Base-by-base conservation (phyloP, 306 rosid species). In the Cucurbita moschata region DNA sequence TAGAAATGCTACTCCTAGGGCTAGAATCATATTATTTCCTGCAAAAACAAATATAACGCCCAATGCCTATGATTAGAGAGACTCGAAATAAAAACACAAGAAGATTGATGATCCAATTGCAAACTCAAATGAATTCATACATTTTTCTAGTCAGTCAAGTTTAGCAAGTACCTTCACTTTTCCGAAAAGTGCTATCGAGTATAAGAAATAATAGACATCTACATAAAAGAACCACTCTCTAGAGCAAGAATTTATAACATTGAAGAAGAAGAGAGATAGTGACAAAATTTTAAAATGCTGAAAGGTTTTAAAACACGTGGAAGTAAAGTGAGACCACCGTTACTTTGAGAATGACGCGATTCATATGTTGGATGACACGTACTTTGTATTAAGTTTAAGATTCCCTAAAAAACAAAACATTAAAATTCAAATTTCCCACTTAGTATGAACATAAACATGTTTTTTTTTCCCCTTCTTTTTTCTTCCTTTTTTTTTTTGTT, bases 1-100 rank as follows among this genome's bases (percentile, higher is more conserved):
- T 26, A 75, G 64, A 16, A 77, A 15, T 13, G 88, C 90, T 68
- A 77, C 76, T 70, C 83, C 81, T 68, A 85, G 77, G 13, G 83
- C 79, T 64, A 72, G 79, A 42, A 85, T 72, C 96, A 89, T 56
- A 88, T 21, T 10, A 21, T 92, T 16, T 16, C 72, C 91, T 86
- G 77, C 15, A 62, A 66, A 54, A 69, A 8, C 73, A 40, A 7
- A 40, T 40, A 4, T 40, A 40, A 40, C 4, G 30, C 2, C 35
- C 35, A 30, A 30, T 1, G 35, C 35, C 4, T 2, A 30, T 30
- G 35, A 30, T 30, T 30, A 30, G 35, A 30, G 35, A 30, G 35
- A 30, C 35, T 40, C 43, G 1, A 40, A 40, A 40, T 4, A 40
- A 49, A 12, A 49, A 49, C 53, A 12, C 3, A 0, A 51, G 55